A percentile compares a stretch with the other conserved stretches of the same genome.
These are phyloP conservation scores for Themeda triandra DNA, from an alignment of 176 grass and related monocot species.

Conservation along the genomic window DNA sequence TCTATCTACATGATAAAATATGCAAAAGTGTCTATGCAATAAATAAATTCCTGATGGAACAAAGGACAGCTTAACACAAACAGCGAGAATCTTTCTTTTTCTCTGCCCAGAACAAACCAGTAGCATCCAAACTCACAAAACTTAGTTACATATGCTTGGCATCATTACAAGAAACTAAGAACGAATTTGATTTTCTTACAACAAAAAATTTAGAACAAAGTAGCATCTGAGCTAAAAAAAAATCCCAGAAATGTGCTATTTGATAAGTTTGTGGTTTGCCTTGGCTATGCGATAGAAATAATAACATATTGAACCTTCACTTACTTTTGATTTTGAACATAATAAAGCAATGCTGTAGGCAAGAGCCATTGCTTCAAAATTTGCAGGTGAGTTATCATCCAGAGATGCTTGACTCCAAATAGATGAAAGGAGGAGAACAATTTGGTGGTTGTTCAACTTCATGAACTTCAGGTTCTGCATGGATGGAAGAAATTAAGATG, in stretches of 20 bases:
- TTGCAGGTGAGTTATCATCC: conserved; percentile 73
- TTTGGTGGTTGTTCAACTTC: conserved; percentile 77
- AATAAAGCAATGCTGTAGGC: conserved; percentile 74
- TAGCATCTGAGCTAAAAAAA: neutral
- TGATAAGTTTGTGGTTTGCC: neutral
- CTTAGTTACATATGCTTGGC: neutral
- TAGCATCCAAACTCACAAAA: neutral
- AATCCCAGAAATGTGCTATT: neutral
- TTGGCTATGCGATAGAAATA: conserved; percentile 16
- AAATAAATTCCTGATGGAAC: conserved; percentile 10
- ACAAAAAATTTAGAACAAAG: neutral
- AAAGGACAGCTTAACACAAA: conserved; percentile 1
- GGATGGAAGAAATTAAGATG: conserved; percentile 24
- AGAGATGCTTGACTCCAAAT: conserved; percentile 85
- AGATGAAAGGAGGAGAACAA: conserved; percentile 85
- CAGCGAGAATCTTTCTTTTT: neutral
- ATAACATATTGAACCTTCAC: conserved; percentile 10
- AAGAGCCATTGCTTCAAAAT: conserved; percentile 88
- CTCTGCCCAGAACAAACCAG: conserved; percentile 10
- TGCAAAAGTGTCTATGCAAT: neutral
- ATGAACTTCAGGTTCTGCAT: conserved; percentile 66
- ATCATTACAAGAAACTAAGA: neutral
- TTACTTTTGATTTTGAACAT: conserved; percentile 68
- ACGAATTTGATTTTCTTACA: neutral
- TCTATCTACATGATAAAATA: conserved; percentile 10